Percentiles rank a stretch among this genome's conserved stretches.
phyloP scores from a whole-genome alignment of 306 rosid genomes.

The Argentina anserina region DNA sequence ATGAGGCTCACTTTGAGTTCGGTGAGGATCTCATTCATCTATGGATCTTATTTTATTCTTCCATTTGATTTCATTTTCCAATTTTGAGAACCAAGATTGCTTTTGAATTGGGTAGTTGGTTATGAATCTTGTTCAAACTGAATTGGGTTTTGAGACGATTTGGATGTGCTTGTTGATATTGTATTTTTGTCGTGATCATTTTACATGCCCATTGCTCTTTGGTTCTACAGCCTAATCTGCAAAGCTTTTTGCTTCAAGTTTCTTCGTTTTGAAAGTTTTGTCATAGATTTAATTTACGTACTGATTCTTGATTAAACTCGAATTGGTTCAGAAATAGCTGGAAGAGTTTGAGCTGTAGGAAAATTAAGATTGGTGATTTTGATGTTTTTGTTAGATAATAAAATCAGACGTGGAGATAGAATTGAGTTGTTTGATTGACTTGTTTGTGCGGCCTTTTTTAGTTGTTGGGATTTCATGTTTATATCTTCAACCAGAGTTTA shows the following conservation, averaged over 20 bases:
- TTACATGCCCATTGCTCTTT: constrained; percentile 19
- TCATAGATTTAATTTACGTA: constrained; percentile 4
- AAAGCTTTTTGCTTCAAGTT: constrained; percentile 22
- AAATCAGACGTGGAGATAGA: not conserved
- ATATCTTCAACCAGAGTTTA: too few species aligned
- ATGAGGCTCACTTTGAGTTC: too few species aligned
- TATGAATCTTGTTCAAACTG: too few species aligned
- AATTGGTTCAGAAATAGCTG: constrained; percentile 10
- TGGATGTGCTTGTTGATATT: constrained; percentile 63
- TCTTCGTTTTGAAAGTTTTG: not conserved
- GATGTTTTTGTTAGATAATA: not conserved
- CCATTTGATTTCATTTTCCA: too few species aligned
- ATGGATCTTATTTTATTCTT: too few species aligned
- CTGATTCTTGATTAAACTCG: not conserved
- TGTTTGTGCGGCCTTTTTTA: too few species aligned
- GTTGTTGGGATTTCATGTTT: too few species aligned
- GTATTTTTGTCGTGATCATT: not conserved
- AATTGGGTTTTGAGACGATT: too few species aligned
- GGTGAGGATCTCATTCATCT: too few species aligned
- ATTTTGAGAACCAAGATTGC: too few species aligned
- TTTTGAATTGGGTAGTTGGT: too few species aligned
- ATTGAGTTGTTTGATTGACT: too few species aligned
- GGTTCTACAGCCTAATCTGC: constrained; percentile 26
- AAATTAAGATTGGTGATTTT: not conserved
- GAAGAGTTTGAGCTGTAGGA: constrained; percentile 11